Evolutionary conservation across 192 early-diverging fungal genomes (phyloP).

Genomic region (Podila epigama): DNA sequence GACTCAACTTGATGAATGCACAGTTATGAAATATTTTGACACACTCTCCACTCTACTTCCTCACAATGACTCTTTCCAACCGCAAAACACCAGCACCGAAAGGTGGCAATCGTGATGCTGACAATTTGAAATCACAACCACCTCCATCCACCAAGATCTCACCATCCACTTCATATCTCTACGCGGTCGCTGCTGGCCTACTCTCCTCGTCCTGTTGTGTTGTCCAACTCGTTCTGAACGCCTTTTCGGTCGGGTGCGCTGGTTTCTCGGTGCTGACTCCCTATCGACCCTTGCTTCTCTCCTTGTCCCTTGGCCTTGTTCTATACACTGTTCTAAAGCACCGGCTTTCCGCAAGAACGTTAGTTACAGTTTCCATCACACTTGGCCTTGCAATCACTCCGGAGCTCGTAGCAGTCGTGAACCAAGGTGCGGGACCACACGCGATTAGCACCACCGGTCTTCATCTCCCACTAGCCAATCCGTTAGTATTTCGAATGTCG

Average conservation of each 20-base stretch:
- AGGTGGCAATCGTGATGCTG: too few relatives aligned
- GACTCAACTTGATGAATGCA: too few relatives aligned
- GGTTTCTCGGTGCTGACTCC: slow-evolving; percentile 64
- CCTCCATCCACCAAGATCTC: too few relatives aligned
- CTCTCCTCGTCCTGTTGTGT: slow-evolving; percentile 61
- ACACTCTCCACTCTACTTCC: too few relatives aligned
- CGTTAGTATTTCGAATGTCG: background rate
- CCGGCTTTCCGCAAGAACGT: slow-evolving; percentile 28
- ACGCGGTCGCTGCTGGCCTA: slow-evolving; percentile 40
- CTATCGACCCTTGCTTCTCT: slow-evolving; percentile 48
- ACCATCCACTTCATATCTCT: slow-evolving; percentile 30
- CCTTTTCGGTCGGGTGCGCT: slow-evolving; percentile 61
- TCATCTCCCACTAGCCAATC: background rate
- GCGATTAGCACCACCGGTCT: background rate
- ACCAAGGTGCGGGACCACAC: slow-evolving; percentile 15
- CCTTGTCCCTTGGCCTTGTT: slow-evolving; percentile 33
- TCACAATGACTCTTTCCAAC: too few relatives aligned
- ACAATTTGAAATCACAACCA: too few relatives aligned
- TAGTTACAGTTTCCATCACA: slow-evolving; percentile 12
- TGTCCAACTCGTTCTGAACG: slow-evolving; percentile 60
- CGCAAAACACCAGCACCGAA: too few relatives aligned
- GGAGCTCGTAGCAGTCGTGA: slow-evolving; percentile 52
- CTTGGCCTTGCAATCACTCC: slow-evolving; percentile 48
- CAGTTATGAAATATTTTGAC: too few relatives aligned
- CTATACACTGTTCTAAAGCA: slow-evolving; percentile 22